Evolutionary conservation across 345 rosid genomes (phyloP).

Genomic region (Euphorbia peplus): DNA sequence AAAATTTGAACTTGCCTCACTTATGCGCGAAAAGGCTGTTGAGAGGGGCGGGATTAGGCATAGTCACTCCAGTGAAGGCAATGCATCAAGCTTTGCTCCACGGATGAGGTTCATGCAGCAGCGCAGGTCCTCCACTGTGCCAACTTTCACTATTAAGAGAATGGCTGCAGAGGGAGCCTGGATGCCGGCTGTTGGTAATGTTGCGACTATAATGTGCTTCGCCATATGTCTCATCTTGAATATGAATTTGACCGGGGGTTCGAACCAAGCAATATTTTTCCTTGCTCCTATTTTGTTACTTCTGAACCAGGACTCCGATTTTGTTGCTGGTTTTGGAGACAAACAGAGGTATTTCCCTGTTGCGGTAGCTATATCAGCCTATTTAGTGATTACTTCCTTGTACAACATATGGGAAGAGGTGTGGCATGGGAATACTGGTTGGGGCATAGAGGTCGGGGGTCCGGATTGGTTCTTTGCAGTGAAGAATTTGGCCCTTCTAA

Average conservation of each 20-base stretch:
- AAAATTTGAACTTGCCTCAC: slow-evolving; percentile 88
- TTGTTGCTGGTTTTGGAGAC: slow-evolving; percentile 93
- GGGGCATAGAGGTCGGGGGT: slow-evolving; percentile 91
- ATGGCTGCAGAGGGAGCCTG: slow-evolving; percentile 97
- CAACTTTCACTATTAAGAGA: slow-evolving; percentile 78
- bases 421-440: slow-evolving; percentile 84
- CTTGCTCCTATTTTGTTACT: slow-evolving; percentile 91
- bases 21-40: slow-evolving; percentile 74
- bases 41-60: slow-evolving; percentile 70
- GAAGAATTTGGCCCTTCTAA: slow-evolving; percentile 78
- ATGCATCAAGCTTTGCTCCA: slow-evolving; percentile 49
- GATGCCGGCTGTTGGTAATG: slow-evolving; percentile 98
- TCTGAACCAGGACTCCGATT: slow-evolving; percentile 97
- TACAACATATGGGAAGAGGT: slow-evolving; percentile 79
- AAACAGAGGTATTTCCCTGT: slow-evolving; percentile 99
- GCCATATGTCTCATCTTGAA: slow-evolving; percentile 92
- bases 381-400: slow-evolving; percentile 65
- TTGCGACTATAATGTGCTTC: slow-evolving; percentile 91
- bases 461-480: slow-evolving; percentile 94
- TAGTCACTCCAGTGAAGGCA: slow-evolving; percentile 53
- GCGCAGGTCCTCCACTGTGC: slow-evolving; percentile 64
- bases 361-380: slow-evolving; percentile 61
- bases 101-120: slow-evolving; percentile 97
- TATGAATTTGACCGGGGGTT: slow-evolving; percentile 76
- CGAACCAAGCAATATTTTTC: slow-evolving; percentile 92